These are phyloP conservation scores for Olyra latifolia DNA, from an alignment of 176 grass and related monocot species.

Conservation along the genomic window DNA sequence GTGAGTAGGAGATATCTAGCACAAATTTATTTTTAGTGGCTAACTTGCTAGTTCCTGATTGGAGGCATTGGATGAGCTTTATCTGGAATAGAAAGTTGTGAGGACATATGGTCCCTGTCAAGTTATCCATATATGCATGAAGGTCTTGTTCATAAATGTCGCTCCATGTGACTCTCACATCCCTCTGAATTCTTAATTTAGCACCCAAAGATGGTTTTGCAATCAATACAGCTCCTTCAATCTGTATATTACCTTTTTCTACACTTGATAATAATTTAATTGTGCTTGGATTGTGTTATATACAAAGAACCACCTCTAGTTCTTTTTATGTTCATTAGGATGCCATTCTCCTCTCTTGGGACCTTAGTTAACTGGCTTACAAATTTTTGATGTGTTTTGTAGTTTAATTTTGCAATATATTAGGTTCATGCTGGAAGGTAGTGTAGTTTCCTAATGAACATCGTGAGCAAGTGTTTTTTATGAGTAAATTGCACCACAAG, in stretches of 20 bases:
- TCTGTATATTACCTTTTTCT: neutral
- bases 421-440: neutral
- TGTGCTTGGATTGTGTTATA: neutral
- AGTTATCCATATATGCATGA: neutral
- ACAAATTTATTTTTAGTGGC: neutral
- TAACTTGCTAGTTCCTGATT: slow-evolving; percentile 1
- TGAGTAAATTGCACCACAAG: too few species aligned
- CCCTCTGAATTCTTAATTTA: neutral
- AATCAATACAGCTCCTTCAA: neutral
- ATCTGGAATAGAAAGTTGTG: neutral
- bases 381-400: neutral
- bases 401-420: slow-evolving; percentile 24
- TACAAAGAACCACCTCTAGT: slow-evolving; percentile 1
- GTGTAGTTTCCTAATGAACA: neutral
- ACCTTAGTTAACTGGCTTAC: neutral
- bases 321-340: neutral
- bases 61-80: neutral
- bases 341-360: neutral
- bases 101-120: neutral
- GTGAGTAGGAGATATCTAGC: neutral
- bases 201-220: neutral
- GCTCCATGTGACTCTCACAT: neutral
- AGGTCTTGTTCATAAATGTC: neutral
- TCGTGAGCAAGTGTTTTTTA: neutral
- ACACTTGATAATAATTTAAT: neutral